A percentile compares a stretch with the other conserved stretches of the same genome.
phyloP scores from a whole-genome alignment of 2,329 filamentous ascomycete species.

The Diplodia sapinea region DNA sequence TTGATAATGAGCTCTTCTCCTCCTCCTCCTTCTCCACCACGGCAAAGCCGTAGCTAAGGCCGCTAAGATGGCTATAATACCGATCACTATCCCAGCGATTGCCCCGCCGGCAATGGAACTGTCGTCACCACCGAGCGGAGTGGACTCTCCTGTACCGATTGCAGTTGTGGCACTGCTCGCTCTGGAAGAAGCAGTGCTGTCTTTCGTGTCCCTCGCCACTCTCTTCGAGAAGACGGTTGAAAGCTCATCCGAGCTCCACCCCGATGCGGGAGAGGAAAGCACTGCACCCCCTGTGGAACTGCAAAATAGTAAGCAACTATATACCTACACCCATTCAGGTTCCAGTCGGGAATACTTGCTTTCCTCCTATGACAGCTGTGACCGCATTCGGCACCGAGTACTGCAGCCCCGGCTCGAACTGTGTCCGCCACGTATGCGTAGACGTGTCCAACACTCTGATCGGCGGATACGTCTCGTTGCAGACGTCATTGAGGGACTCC shows the following conservation, averaged over 20 bases:
- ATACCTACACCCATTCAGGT: neutral
- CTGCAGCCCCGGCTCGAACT: constrained; percentile 5
- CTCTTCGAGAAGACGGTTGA: neutral
- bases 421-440: constrained; percentile 7
- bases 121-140: too few species aligned
- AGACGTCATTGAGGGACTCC: neutral
- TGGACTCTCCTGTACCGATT: neutral
- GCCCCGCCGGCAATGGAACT: neutral
- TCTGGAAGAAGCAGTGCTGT: neutral
- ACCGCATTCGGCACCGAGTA: constrained; percentile 12
- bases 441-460: constrained; percentile 23
- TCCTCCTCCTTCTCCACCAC: neutral
- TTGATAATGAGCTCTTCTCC: neutral
- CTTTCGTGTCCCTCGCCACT: neutral
- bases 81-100: neutral
- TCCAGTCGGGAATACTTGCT: neutral
- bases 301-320: neutral
- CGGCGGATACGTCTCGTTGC: constrained; percentile 22
- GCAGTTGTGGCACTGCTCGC: neutral
- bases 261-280: neutral
- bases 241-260: neutral
- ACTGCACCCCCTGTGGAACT: neutral
- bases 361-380: constrained; percentile 19
- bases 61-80: too few species aligned
- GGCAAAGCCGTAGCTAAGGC: neutral